These are phyloP conservation scores for Nigrospora sphaerica DNA, from an alignment of 2,329 filamentous ascomycete species.

Conservation along the genomic window DNA sequence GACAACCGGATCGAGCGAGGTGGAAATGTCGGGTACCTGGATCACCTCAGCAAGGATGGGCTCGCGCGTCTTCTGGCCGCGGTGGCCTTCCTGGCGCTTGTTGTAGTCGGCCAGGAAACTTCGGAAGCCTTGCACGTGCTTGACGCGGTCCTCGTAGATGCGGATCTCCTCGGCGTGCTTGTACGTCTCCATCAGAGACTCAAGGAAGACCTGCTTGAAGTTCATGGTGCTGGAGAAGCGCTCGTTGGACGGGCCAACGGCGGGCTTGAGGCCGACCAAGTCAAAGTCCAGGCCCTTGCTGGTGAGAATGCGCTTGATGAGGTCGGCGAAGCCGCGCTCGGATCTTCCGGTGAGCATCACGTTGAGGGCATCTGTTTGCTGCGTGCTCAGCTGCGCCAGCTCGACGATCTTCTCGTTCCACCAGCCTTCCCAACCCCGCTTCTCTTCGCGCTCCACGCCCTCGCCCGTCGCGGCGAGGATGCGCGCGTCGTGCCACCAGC, in stretches of 20 bases:
- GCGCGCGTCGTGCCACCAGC: slow-evolving; percentile 93
- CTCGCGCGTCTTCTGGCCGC: slow-evolving; percentile 47
- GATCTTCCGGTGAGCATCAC: slow-evolving; percentile 83
- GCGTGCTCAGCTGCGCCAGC: slow-evolving; percentile 71
- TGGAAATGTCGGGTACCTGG: slow-evolving; percentile 72
- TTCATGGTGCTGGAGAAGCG: slow-evolving; percentile 76
- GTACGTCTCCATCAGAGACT: slow-evolving; percentile 80
- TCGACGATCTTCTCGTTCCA: slow-evolving; percentile 91
- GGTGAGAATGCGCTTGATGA: slow-evolving; percentile 73
- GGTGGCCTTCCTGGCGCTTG: slow-evolving; percentile 37
- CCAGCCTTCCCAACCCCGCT: slow-evolving; percentile 81
- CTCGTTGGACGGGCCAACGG: slow-evolving; percentile 72
- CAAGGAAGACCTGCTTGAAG: slow-evolving; percentile 85
- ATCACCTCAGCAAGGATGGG: slow-evolving; percentile 74
- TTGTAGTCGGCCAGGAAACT: slow-evolving; percentile 81
- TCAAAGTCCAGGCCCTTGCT: slow-evolving; percentile 82
- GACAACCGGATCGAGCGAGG: slow-evolving; percentile 30
- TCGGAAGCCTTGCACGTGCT: slow-evolving; percentile 73
- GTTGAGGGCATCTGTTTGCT: slow-evolving; percentile 76
- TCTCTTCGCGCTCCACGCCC: slow-evolving; percentile 75
- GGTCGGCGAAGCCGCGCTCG: slow-evolving; percentile 67
- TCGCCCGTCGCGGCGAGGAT: slow-evolving; percentile 83
- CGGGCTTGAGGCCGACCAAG: slow-evolving; percentile 80
- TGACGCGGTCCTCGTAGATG: slow-evolving; percentile 60
- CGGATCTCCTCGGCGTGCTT: slow-evolving; percentile 73